These are phyloP conservation scores for Scalesia atractyloides DNA, from an alignment of 129 eudicot species.

Conservation along the genomic window DNA sequence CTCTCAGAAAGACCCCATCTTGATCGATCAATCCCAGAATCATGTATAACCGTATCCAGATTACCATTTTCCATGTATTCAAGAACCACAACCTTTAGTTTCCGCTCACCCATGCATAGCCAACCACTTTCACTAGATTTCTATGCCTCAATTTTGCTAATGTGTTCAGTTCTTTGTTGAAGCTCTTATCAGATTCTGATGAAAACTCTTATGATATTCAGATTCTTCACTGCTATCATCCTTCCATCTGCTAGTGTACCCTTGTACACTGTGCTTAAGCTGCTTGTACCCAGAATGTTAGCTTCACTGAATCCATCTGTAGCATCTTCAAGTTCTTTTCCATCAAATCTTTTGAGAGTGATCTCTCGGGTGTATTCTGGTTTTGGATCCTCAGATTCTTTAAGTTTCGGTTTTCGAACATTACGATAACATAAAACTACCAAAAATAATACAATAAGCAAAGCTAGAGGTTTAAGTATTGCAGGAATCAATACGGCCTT, in stretches of 20 bases:
- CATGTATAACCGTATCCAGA: slow-evolving; percentile 74
- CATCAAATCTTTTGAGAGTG: slow-evolving; percentile 55
- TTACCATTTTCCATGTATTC: slow-evolving; percentile 95
- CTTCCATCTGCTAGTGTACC: slow-evolving; percentile 68
- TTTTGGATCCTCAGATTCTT: slow-evolving; percentile 28
- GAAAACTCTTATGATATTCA: slow-evolving; percentile 58
- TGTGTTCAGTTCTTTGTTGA: slow-evolving; percentile 67
- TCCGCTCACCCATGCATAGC: slow-evolving; percentile 92
- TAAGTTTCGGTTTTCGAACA: slow-evolving; percentile 24
- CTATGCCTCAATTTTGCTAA: slow-evolving; percentile 66
- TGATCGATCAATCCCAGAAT: slow-evolving; percentile 26
- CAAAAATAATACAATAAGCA: slow-evolving; percentile 35
- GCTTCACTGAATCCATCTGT: slow-evolving; percentile 58
- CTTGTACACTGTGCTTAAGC: slow-evolving; percentile 83
- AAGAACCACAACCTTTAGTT: slow-evolving; percentile 68
- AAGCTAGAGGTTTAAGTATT: slow-evolving; percentile 38
- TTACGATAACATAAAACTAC: slow-evolving; percentile 27
- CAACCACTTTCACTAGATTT: slow-evolving; percentile 81
- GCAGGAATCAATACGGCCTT: slow-evolving; percentile 44
- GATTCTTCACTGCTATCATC: slow-evolving; percentile 64
- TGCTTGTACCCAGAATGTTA: slow-evolving; percentile 67
- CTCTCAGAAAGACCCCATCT: slow-evolving; percentile 58
- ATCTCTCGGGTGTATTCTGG: slow-evolving; percentile 38
- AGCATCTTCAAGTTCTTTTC: slow-evolving; percentile 57
- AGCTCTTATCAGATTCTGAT: slow-evolving; percentile 64